These are phyloP conservation scores for Sporothrix pseudoabietina DNA, from an alignment of 2,329 filamentous ascomycete species.

Conservation along the genomic window DNA sequence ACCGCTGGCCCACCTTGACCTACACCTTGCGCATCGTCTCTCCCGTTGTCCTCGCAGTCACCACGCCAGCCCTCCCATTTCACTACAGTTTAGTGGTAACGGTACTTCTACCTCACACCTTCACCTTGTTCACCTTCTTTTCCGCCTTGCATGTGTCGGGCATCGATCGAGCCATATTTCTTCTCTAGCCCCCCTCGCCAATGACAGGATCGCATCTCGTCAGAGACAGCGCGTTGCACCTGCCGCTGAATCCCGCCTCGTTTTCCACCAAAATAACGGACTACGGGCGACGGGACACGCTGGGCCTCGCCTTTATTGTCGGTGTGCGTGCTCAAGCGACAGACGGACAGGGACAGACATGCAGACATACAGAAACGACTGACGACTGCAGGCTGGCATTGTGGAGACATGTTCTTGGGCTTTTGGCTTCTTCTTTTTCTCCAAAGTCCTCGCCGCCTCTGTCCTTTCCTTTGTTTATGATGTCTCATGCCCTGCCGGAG, in stretches of 20 bases:
- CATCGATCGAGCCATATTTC: neutral
- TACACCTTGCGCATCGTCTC: constrained; percentile 16
- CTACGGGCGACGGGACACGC: neutral
- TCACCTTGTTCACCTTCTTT: constrained; percentile 22
- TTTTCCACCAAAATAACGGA: neutral
- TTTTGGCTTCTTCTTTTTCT: neutral
- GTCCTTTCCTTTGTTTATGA: constrained; percentile 23
- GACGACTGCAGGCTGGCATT: neutral
- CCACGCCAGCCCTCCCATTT: too few species aligned
- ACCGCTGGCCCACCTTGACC: constrained; percentile 23
- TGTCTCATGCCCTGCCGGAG: constrained; percentile 23
- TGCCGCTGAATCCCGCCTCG: constrained; percentile 9
- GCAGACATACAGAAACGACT: neutral
- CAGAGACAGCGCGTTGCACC: constrained; percentile 8
- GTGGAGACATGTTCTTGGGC: neutral
- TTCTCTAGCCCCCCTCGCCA: neutral
- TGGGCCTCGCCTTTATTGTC: neutral
- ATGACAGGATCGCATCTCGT: constrained; percentile 6
- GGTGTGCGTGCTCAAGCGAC: constrained; percentile 20
- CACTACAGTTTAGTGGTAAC: neutral
- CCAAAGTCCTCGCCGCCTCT: neutral
- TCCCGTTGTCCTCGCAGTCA: neutral
- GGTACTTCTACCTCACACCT: neutral
- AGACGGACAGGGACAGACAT: neutral
- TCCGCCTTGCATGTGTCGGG: constrained; percentile 9